Percentiles rank a stretch among this genome's conserved stretches.
phyloP scores from a whole-genome alignment of 2,329 filamentous ascomycete genomes.

The Penicillium polonicum region DNA sequence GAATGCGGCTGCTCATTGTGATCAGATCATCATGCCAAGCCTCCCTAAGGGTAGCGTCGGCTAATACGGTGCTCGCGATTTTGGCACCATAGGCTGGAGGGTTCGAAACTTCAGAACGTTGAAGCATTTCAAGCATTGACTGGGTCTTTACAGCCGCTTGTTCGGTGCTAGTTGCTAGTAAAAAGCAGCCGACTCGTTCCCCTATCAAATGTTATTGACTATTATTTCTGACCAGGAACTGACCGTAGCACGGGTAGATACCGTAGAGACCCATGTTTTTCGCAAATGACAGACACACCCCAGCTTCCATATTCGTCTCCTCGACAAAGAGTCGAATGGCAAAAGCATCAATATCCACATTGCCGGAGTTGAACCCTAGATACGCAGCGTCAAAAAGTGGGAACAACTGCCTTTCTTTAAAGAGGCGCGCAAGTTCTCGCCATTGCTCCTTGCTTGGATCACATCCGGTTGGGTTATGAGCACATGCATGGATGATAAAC shows the following conservation, averaged over 20 bases:
- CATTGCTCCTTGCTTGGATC: conserved; percentile 90
- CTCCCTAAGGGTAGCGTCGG: conserved; percentile 70
- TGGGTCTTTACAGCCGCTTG: conserved; percentile 15
- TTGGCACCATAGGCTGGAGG: conserved; percentile 88
- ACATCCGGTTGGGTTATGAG: conserved; percentile 95
- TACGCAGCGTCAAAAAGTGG: conserved; percentile 60
- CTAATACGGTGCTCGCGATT: conserved; percentile 77
- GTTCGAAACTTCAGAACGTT: conserved; percentile 93
- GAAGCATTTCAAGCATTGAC: conserved; percentile 39
- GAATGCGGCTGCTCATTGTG: conserved; percentile 91
- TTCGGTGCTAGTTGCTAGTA: conserved; percentile 11
- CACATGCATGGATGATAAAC: conserved; percentile 72
- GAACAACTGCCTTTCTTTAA: conserved; percentile 75
- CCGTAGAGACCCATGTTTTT: conserved; percentile 49
- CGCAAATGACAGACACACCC: conserved; percentile 58
- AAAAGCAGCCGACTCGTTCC: conserved; percentile 21
- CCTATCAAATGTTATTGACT: conserved; percentile 7
- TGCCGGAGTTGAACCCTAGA: conserved; percentile 30
- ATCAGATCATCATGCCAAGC: conserved; percentile 87
- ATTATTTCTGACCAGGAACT: not conserved
- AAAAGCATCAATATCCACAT: conserved; percentile 29
- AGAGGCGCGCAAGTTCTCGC: conserved; percentile 75
- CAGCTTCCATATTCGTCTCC: conserved; percentile 71
- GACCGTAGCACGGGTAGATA: not conserved
- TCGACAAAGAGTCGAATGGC: conserved; percentile 26